Evolutionary conservation across 495 filamentous ascomycete genomes (phyloP).

Genomic region (Tuber indicum): DNA sequence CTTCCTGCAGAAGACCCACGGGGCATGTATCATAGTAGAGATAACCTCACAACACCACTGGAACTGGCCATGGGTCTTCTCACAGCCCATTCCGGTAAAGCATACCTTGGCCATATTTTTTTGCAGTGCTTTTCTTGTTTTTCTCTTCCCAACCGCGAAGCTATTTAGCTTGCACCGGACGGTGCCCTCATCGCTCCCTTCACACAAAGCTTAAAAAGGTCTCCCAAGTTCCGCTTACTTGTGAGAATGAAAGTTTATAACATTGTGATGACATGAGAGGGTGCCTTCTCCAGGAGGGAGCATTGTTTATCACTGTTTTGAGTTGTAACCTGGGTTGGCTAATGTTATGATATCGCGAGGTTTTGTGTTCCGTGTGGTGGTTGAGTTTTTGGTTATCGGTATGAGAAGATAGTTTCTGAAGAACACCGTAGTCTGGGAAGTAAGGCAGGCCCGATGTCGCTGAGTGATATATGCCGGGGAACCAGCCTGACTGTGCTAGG

Average conservation of each 20-base stretch:
- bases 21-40: no score
- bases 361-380: neutral
- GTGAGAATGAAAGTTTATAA: neutral
- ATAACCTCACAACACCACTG: neutral
- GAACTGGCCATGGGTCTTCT: neutral
- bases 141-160: neutral
- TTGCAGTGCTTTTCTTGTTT: neutral
- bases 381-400: neutral
- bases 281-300: neutral
- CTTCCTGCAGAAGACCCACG: no score
- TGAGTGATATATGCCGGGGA: neutral
- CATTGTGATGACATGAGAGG: neutral
- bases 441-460: neutral
- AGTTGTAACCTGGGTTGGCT: neutral
- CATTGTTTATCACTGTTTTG: neutral
- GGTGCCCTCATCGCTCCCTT: neutral
- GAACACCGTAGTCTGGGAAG: neutral
- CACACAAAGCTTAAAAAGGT: neutral
- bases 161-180: neutral
- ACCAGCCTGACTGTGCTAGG: neutral
- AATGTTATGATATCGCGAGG: neutral
- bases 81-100: neutral
- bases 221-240: neutral
- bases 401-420: neutral
- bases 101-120: neutral